Conservation (phyloP, 2,329 filamentous ascomycete genomes). For the Dothidotthia symphoricarpi region DNA sequence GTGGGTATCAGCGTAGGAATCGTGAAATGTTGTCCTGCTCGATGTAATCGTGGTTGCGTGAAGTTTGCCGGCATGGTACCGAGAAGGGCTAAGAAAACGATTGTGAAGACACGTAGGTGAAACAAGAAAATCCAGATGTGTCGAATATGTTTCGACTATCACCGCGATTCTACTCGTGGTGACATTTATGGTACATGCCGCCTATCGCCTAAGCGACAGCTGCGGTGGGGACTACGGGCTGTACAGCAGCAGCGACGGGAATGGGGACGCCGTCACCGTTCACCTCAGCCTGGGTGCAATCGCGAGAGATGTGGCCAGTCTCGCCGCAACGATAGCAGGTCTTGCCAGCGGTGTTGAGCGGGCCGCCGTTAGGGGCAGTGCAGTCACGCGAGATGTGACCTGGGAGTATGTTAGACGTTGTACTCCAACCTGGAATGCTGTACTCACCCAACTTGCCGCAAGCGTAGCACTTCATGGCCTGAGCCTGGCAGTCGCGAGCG, state of each 20-base stretch:
- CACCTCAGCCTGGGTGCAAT: slow-evolving; percentile 76
- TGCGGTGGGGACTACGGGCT: slow-evolving; percentile 44
- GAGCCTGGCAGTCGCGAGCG: slow-evolving; percentile 95
- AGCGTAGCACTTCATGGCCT: slow-evolving; percentile 98
- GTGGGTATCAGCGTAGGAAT: slow-evolving; percentile 48
- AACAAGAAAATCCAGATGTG: slow-evolving; percentile 13
- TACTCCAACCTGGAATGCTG: neutral
- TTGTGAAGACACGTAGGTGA: slow-evolving; percentile 23
- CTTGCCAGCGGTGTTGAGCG: slow-evolving; percentile 93
- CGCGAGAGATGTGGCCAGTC: slow-evolving; percentile 91
- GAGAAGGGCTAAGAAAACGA: slow-evolving; percentile 33
- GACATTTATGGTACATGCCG: slow-evolving; percentile 2
- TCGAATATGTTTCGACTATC: slow-evolving; percentile 11
- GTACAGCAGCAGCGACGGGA: slow-evolving; percentile 28
- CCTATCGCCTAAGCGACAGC: slow-evolving; percentile 35
- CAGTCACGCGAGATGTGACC: slow-evolving; percentile 94
- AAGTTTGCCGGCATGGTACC: slow-evolving; percentile 37
- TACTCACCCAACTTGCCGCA: slow-evolving; percentile 72
- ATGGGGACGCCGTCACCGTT: slow-evolving; percentile 43
- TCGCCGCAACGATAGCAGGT: slow-evolving; percentile 98
- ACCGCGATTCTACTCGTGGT: slow-evolving; percentile 22
- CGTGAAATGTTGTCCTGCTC: slow-evolving; percentile 40
- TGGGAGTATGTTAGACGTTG: slow-evolving; percentile 8
- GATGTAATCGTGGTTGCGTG: slow-evolving; percentile 40
- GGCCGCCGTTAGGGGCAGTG: slow-evolving; percentile 93